Base-by-base conservation (phyloP, 2,329 filamentous ascomycete genomes). In the Fusarium sp. region DNA sequence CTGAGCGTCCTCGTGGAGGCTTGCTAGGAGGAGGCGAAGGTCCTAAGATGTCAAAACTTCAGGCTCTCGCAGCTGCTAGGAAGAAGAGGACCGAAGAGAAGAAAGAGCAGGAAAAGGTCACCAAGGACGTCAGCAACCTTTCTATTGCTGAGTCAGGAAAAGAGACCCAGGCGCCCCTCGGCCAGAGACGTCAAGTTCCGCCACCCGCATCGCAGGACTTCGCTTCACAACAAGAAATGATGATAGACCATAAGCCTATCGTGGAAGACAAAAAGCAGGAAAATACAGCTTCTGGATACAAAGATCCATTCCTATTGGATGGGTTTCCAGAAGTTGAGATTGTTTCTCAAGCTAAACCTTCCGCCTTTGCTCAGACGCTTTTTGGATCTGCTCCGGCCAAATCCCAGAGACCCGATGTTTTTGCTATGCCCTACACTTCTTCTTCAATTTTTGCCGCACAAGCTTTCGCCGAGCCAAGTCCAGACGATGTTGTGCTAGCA, bases 401-500 rank as follows among this genome's bases (percentile, higher is more conserved):
- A 61, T 57, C 61, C 69, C 76, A 74, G 30, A 77, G 70, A 60
- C 77, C 75, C 41, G 75, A 80, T 65, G 57, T 79, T 55, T 81
- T 78, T 73, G 76, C 81, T 44, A 80, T 88, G 75, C 86, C 86
- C 54, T 88, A 88, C 65, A 80, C 84, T 72, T 80, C 81, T 16
- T 84, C 84, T 42, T 80, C 84, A 30, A 80, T 82, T 59, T 84
- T 84, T 78, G 77, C 84, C 81, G 77, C 84, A 76, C 83, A 89
- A 77, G 88, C 90, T 63, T 98, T 98, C 82, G 85, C 91, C 84
- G 89, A 90, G 78, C 94, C 95, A 58, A 98, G 94, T 81, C 94
- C 94, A 73, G 94, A 98, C 83, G 94, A 98, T 79, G 83, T 96
- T 77, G 92, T 98, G 75, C 86, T 94, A 69, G 89, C 91, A 79